phyloP scores from a whole-genome alignment of 129 eudicot genomes.

The Flaveria brownii region DNA sequence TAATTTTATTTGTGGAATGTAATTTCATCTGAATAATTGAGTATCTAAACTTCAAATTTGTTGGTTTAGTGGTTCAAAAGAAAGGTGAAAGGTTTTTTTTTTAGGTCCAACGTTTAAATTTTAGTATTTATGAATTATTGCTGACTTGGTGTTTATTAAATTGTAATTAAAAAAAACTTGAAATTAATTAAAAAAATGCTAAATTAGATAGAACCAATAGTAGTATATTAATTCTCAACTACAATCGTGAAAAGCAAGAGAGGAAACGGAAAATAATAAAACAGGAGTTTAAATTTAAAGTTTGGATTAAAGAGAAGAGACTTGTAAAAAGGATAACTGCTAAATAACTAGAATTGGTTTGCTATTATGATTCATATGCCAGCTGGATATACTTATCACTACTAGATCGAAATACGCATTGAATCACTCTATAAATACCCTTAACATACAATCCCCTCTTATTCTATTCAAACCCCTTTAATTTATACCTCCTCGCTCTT shows the following conservation, averaged over 20 bases:
- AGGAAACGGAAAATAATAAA: background rate
- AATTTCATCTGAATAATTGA: background rate
- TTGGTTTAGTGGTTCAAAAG: too few relatives aligned
- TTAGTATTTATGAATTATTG: too few relatives aligned
- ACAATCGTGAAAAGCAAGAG: too few relatives aligned
- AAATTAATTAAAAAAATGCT: too few relatives aligned
- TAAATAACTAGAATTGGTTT: background rate
- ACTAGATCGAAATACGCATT: background rate
- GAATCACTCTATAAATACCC: constrained; percentile 26
- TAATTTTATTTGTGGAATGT: background rate
- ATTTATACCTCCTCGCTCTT: background rate
- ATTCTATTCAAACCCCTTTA: background rate
- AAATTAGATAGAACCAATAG: too few relatives aligned
- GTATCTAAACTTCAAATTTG: too few relatives aligned
- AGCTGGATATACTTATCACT: constrained; percentile 7
- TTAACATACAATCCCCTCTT: background rate
- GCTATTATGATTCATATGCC: constrained; percentile 14
- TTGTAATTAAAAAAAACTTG: too few relatives aligned
- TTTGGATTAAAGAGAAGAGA: background rate
- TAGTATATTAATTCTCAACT: too few relatives aligned
- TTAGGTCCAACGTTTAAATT: too few relatives aligned
- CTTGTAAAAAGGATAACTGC: background rate
- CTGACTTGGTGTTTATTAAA: too few relatives aligned
- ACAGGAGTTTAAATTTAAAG: background rate
- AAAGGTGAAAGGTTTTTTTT: too few relatives aligned